phyloP scores from a whole-genome alignment of 768 basidiomycete species.

The Boletus vermiculosoides region DNA sequence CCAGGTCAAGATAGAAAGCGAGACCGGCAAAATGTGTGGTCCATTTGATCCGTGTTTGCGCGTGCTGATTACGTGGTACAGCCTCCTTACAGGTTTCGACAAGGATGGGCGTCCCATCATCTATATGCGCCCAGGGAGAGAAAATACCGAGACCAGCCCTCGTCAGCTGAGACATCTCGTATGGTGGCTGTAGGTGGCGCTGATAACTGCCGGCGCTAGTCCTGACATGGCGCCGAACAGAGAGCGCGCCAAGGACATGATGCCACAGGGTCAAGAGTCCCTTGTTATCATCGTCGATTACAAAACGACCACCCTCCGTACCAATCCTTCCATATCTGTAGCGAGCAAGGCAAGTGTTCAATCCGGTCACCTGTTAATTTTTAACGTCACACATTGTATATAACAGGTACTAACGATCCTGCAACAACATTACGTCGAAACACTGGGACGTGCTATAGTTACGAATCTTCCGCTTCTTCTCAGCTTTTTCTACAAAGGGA shows the following conservation, averaged over 20 bases:
- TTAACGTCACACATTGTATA: background rate
- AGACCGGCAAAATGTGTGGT: conserved; percentile 85
- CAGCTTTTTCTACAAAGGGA: conserved; percentile 78
- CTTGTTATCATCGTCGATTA: conserved; percentile 86
- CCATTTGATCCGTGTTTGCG: background rate
- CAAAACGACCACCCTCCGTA: conserved; percentile 74
- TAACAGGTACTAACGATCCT: conserved; percentile 68
- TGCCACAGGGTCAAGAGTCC: conserved; percentile 82
- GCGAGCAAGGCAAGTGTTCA: conserved; percentile 60
- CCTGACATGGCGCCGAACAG: conserved; percentile 37
- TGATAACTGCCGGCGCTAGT: background rate
- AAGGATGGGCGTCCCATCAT: conserved; percentile 82
- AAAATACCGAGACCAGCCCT: conserved; percentile 77
- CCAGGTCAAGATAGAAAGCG: conserved; percentile 70
- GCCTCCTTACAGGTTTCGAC: conserved; percentile 84
- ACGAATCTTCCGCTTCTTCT: conserved; percentile 76
- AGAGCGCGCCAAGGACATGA: conserved; percentile 86
- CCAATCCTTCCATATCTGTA: conserved; percentile 80
- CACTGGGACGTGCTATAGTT: conserved; percentile 80
- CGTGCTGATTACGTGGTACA: conserved; percentile 28
- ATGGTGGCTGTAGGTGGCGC: conserved; percentile 69
- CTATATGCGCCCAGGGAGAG: conserved; percentile 84
- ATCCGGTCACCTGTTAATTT: background rate
- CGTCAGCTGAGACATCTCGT: conserved; percentile 84
- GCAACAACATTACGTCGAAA: conserved; percentile 88